A percentile compares a stretch with the other conserved stretches of the same genome.
Evolutionary conservation across 2,329 filamentous ascomycete species (phyloP).

Genomic region (Colletotrichum cuscutae): DNA sequence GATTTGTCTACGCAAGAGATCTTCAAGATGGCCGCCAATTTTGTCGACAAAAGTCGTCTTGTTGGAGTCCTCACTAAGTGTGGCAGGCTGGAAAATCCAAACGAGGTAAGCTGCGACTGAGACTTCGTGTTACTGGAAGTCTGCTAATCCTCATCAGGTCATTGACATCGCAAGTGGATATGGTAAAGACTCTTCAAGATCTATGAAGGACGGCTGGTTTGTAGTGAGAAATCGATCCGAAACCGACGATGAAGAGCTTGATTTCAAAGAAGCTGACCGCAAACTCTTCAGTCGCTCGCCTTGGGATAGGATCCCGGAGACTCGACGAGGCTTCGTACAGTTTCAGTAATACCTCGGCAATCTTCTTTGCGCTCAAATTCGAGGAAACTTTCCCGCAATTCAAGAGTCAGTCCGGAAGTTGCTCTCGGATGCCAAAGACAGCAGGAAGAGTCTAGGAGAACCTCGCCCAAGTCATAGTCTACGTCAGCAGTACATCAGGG

Average conservation of each 20-base stretch:
- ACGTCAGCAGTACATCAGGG: slow-evolving; percentile 41
- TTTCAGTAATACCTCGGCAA: slow-evolving; percentile 43
- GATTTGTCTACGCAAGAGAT: slow-evolving; percentile 46
- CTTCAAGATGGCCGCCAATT: slow-evolving; percentile 39
- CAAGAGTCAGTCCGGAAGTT: slow-evolving; percentile 37
- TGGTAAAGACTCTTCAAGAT: slow-evolving; percentile 3
- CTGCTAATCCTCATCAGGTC: background rate
- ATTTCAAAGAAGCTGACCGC: slow-evolving; percentile 41
- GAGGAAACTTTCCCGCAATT: slow-evolving; percentile 45
- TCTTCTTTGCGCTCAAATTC: slow-evolving; percentile 48
- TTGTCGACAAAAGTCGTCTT: slow-evolving; percentile 43
- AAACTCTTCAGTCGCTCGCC: slow-evolving; percentile 41
- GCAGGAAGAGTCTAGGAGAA: slow-evolving; percentile 39
- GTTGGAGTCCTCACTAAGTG: slow-evolving; percentile 52
- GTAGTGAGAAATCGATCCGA: slow-evolving; percentile 47
- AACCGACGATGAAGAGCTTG: slow-evolving; percentile 39
- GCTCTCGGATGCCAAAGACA: slow-evolving; percentile 33
- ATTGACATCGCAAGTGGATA: slow-evolving; percentile 27
- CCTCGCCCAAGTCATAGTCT: slow-evolving; percentile 38
- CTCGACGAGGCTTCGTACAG: slow-evolving; percentile 42
- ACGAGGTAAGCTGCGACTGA: slow-evolving; percentile 24
- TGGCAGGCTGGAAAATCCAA: slow-evolving; percentile 40
- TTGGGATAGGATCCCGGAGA: slow-evolving; percentile 41
- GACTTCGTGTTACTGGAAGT: too few species aligned
- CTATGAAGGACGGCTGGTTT: slow-evolving; percentile 45